These are phyloP conservation scores for Panicum hallii DNA, from an alignment of 202 grass and related monocot species.

Conservation along the genomic window DNA sequence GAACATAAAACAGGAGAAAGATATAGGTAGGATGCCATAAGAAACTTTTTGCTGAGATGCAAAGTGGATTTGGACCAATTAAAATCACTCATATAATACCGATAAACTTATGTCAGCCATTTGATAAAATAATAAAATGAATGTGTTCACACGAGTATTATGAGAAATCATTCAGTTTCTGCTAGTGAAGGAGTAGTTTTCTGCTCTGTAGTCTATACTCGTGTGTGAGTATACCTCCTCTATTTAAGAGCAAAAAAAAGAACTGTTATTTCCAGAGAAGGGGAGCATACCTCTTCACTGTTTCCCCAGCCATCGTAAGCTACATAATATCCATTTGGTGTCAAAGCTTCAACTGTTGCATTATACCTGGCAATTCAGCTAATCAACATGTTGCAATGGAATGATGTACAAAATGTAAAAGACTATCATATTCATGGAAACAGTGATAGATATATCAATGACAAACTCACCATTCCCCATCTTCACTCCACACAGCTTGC, in stretches of 20 bases:
- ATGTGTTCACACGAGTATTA: constrained; percentile 26
- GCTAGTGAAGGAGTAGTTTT: constrained; percentile 20
- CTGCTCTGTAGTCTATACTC: background rate
- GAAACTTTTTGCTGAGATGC: constrained; percentile 1
- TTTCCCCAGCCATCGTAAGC: constrained; percentile 81
- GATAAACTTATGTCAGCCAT: background rate
- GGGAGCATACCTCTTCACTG: constrained; percentile 80
- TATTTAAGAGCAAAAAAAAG: background rate
- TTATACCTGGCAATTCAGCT: constrained; percentile 91
- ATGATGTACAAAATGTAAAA: constrained; percentile 28
- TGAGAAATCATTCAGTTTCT: background rate
- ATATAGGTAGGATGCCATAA: constrained; percentile 2
- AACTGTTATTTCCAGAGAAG: background rate
- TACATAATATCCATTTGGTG: constrained; percentile 86
- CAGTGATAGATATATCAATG: constrained; percentile 14
- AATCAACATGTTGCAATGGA: constrained; percentile 67
- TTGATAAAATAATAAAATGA: background rate
- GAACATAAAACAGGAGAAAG: background rate
- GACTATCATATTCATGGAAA: constrained; percentile 8
- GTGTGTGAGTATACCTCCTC: constrained; percentile 52
- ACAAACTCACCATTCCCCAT: constrained; percentile 85
- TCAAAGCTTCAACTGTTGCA: constrained; percentile 79
- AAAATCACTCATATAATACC: background rate
- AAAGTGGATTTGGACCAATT: constrained; percentile 5
- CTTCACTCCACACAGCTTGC: constrained; percentile 95